Percentiles rank a stretch among this genome's conserved stretches.
These are phyloP conservation scores for Tetrapisispora arboricola DNA, from an alignment of 805 yeast genomes.

Conservation along the genomic window DNA sequence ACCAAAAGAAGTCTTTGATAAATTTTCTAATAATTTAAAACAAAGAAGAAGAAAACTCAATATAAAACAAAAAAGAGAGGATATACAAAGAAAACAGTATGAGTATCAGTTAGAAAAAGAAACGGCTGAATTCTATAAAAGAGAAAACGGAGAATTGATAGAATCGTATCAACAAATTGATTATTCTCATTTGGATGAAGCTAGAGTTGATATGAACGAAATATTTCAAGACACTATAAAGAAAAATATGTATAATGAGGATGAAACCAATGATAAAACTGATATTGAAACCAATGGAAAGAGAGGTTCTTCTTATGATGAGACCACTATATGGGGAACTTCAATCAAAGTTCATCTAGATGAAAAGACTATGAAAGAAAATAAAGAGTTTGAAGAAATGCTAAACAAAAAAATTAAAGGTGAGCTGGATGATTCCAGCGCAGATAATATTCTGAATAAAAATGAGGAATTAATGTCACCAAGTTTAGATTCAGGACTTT, in stretches of 20 bases:
- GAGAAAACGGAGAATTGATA: conserved; percentile 40
- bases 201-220: background rate
- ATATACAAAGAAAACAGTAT: conserved; percentile 46
- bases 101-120: conserved; percentile 48
- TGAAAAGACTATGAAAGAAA: conserved; percentile 33
- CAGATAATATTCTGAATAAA: background rate
- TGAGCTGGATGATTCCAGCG: conserved; percentile 7
- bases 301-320: conserved; percentile 18
- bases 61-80: conserved; percentile 47
- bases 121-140: conserved; percentile 47
- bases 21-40: conserved; percentile 44
- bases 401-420: conserved; percentile 43
- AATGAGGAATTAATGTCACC: background rate
- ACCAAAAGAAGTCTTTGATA: conserved; percentile 35
- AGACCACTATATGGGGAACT: conserved; percentile 74
- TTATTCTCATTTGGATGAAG: background rate
- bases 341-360: conserved; percentile 24
- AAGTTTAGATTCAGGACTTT: background rate
- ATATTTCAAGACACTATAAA: background rate
- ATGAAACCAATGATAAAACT: background rate
- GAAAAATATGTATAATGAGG: background rate
- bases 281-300: background rate
- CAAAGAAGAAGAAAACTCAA: conserved; percentile 45
- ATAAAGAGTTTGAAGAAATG: conserved; percentile 40
- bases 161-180: conserved; percentile 1